phyloP scores from a whole-genome alignment of 2,329 filamentous ascomycete genomes.

The Trichoderma atroviride region DNA sequence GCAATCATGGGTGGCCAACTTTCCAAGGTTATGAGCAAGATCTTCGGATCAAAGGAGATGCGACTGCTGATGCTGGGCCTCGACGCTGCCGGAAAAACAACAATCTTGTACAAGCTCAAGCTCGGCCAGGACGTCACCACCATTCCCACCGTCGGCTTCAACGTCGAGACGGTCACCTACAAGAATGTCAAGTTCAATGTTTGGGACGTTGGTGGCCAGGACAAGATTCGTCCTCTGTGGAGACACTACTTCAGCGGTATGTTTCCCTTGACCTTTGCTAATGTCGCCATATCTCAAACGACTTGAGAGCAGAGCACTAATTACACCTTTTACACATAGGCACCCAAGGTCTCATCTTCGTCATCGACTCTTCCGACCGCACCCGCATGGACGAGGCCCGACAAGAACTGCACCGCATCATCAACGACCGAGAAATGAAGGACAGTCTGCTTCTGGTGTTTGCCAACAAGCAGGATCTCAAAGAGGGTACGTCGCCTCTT shows the following conservation, averaged over 20 bases:
- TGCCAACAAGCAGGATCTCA: conserved; percentile 98
- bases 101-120: conserved; percentile 99
- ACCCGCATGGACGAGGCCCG: conserved; percentile 89
- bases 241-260: conserved; percentile 90
- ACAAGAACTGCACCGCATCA: conserved; percentile 93
- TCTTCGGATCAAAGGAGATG: conserved; percentile 99
- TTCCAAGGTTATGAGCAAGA: conserved; percentile 96
- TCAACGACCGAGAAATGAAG: conserved; percentile 97
- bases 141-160: conserved; percentile 98
- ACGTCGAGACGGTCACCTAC: conserved; percentile 98
- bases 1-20: conserved; percentile 85
- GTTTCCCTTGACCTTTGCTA: conserved; percentile 32
- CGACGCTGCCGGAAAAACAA: conserved; percentile 98
- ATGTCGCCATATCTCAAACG: background rate
- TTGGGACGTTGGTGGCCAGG: conserved; percentile 98
- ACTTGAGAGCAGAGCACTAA: background rate
- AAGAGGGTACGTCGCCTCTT: conserved; percentile 61
- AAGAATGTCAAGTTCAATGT: conserved; percentile 99
- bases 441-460: conserved; percentile 93
- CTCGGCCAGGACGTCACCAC: conserved; percentile 97
- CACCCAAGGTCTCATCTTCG: conserved; percentile 97
- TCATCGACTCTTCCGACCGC: conserved; percentile 93
- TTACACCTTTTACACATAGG: conserved; percentile 52
- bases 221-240: conserved; percentile 98
- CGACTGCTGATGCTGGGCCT: conserved; percentile 96